Evolutionary conservation across 441 rosid species (phyloP), one percentile per base, ranked within the genome.

Genomic region (Croton laevigatus): DNA sequence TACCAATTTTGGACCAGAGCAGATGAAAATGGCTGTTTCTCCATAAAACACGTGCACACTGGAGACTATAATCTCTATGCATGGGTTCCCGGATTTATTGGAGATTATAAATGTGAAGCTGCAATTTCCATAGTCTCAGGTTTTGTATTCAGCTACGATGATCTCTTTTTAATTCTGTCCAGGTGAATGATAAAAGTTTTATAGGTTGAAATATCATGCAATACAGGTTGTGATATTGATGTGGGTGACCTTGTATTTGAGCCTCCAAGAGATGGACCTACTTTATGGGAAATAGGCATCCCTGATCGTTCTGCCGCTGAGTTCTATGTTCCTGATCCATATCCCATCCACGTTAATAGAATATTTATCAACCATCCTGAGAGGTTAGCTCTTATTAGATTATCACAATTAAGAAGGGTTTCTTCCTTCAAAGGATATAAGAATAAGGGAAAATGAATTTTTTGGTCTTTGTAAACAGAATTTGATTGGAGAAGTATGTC

Each of bases 251-350:
- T 91, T 40, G 83, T 88, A 8, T 88, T 84, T 74, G 82, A 88
- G 74, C 96, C 97, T 62, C 94, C 89, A 9, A 87, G 97, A 81
- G 88, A 89, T 74, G 98, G 99, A 14, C 91, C 95, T 23, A 92
- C 99, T 0, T 40, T 95, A 66, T 95, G 98, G 99, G 99, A 95
- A 76, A 92, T 95, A 37, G 99, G 98, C 64, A 74, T 83, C 67
- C 95, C 98, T 52, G 88, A 91, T 79, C 90, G 96, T 65, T 84
- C 93, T 55, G 94, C 98, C n/a, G 90, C 90, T 32, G 90, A 92
- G 65, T 95, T 88, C 75, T 88, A 78, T 69, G 76, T 93, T 72
- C 99, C 98, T 5, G 95, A 89, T 72, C 96, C 97, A 4, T 81
- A 92, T 72, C 87, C 89, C 0, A 77, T 70, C 37, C 85, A 82